Base-by-base conservation (phyloP, 1,139 yeast genomes). In the Sugiyamaella japonica region DNA sequence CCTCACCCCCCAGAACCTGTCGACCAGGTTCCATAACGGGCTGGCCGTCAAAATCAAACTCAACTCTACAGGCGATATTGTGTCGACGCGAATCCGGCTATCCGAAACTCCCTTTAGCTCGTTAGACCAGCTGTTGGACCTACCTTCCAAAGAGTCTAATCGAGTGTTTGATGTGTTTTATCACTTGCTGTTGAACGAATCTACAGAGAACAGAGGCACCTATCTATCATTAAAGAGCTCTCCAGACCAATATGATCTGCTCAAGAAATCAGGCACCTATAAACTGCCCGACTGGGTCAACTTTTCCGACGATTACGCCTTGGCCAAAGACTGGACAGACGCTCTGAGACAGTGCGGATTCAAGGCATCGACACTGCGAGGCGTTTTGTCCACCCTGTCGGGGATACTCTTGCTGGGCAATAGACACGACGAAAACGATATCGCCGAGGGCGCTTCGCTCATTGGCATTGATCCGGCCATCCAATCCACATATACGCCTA, bases 311-410 rank as follows among this genome's bases (percentile, higher is more conserved):
- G 73, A 71, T 57, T 63, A 68, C 41, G 73, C 74, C 1, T 58
- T 71, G 29, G 76, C 76, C 6, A 68, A 69, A 51, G 76, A 73
- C 55, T 73, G 77, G 77, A 64, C 71, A 13, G 73, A 71, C 53
- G 71, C 75, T 7, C 62, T 71, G 28, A 55, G 66, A 7, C 70
- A 69, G 49, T 68, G 75, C 40, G 70, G 71, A 2, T 63, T 73
- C 53, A 65, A 69, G 47, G 73, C 70, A 16, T 62, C 69, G 1
- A 60, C 70, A 13, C 58, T 67, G 25, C 50, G 74, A 13, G 70
- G 71, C 1, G 60, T 73, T 15, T 60, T 73, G 43, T 64, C 73
- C 16, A 61, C 71, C 1, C 60, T 73, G 12, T 70, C 75, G 16
- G 77, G 77, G 15, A 71, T 73, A 46, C 61, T 73, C 23, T 64